Evolutionary conservation across 192 early-diverging fungal genomes (phyloP), one percentile per base, ranked within the genome.

Genomic region (Coemansia sp.): DNA sequence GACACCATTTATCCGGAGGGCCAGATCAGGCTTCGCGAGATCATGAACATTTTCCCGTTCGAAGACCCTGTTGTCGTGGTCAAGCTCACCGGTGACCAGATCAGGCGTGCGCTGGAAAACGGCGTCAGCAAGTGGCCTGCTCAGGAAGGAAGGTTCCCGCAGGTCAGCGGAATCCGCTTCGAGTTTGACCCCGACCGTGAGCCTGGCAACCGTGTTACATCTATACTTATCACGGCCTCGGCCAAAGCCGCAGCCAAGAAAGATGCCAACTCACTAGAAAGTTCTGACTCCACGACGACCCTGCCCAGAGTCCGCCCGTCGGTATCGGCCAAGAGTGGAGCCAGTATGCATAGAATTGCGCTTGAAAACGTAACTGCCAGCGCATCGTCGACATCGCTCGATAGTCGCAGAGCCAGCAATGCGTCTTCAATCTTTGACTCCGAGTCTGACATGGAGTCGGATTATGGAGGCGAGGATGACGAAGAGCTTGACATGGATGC

Each of bases 111-210:
- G 0, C 62, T 91, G 32, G 88, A 91, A 60, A 89, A 86, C 64
- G 76, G 83, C 45, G 75, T 91, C 25, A 87, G 86, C 54, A 85
- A 84, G 77, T 87, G 83, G 69, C 89, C 89, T 7, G 85, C 82
- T 17, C 87, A 89, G 59, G 89, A 91, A 32, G 89, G 89, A 7
- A 63, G 89, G 30, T 90, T 91, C 55, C 89, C 88, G 5, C 85
- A 89, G 38, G 69, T 89, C 28, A 86, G 87, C 57, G 89, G 89
- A 0, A 49, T 91, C 12, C 75, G 85, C 30, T 72, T 89, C 17
- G 81, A 76, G 67, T 91, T 86, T 76, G 83, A 89, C 32, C 83
- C 87, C 0, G 38, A 34, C 0, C 57, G 69, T 5, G 80, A 70
- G 32, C 85, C 87, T 0, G 84, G 82, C 2, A 49, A 80, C 57